Evolutionary conservation across 257 asterid genomes (phyloP).

Genomic region (Ilex aquifolium): DNA sequence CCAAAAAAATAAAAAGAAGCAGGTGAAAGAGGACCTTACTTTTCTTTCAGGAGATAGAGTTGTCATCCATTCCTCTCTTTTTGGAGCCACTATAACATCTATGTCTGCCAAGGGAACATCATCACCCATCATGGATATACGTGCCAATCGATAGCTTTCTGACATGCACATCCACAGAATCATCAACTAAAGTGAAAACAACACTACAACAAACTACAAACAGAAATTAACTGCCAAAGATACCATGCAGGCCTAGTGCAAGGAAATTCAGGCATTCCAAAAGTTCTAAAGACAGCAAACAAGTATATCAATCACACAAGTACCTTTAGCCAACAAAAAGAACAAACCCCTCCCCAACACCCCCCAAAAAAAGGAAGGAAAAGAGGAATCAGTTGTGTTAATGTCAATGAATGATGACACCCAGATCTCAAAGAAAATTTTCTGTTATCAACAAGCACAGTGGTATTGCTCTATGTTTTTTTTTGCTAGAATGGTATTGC

Average conservation of each 20-base stretch:
- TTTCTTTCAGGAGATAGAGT: constrained; percentile 91
- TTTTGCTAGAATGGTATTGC: too few species aligned
- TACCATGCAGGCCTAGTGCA: too few species aligned
- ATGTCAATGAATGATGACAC: too few species aligned
- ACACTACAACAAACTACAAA: background rate
- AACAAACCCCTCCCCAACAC: too few species aligned
- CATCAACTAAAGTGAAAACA: background rate
- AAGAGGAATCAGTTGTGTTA: too few species aligned
- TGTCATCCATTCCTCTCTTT: constrained; percentile 98
- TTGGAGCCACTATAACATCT: constrained; percentile 58
- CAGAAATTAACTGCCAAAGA: too few species aligned
- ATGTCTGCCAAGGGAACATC: constrained; percentile 77
- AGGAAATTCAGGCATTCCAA: background rate
- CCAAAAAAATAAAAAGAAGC: background rate
- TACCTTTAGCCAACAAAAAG: too few species aligned
- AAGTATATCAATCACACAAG: background rate
- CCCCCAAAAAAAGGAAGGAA: too few species aligned
- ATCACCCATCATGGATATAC: constrained; percentile 99
- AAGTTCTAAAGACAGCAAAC: background rate
- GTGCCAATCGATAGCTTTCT: constrained; percentile 33
- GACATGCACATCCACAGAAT: constrained; percentile 16
- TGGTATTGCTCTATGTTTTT: too few species aligned
- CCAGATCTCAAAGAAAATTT: too few species aligned
- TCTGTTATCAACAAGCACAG: too few species aligned
- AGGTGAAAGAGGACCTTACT: constrained; percentile 24